phyloP scores from a whole-genome alignment of 2,329 filamentous ascomycete genomes.

The Cladophialophora psammophila region DNA sequence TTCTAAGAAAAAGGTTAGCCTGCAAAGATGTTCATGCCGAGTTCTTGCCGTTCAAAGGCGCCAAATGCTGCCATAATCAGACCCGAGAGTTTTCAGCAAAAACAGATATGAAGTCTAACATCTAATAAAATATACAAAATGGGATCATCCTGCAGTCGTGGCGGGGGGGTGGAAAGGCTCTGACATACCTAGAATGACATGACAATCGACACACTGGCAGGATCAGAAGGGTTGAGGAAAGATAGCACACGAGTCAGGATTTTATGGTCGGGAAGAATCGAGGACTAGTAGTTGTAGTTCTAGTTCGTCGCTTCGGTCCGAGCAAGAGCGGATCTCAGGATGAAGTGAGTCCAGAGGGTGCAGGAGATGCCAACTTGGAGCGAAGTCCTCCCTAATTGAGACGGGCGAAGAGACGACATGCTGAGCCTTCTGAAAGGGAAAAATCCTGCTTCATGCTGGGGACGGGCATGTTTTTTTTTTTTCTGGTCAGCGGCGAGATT shows the following conservation, averaged over 20 bases:
- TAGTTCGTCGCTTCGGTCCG: constrained; percentile 21
- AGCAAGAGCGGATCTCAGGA: constrained; percentile 19
- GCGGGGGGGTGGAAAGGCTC: too few species aligned
- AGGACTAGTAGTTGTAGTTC: constrained; percentile 11
- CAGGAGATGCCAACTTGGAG: constrained; percentile 2
- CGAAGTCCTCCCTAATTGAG: constrained; percentile 1
- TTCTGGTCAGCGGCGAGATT: constrained; percentile 7
- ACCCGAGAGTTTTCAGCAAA: constrained; percentile 34
- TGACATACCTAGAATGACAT: constrained; percentile 27
- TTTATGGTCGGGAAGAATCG: constrained; percentile 15
- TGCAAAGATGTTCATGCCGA: background rate
- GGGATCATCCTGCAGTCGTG: constrained; percentile 49
- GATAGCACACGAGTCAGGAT: constrained; percentile 11
- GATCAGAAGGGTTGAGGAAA: constrained; percentile 3
- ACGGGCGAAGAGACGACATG: constrained; percentile 26
- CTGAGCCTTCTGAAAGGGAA: constrained; percentile 19
- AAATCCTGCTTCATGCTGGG: background rate
- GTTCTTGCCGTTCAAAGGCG: background rate
- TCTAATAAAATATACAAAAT: constrained; percentile 50
- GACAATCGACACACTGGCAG: background rate
- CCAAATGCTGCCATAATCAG: constrained; percentile 27
- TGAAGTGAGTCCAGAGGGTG: background rate
- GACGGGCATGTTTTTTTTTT: constrained; percentile 1
- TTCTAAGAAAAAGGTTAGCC: constrained; percentile 19
- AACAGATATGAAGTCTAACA: constrained; percentile 58